Percentiles rank a stretch among this genome's conserved stretches.
phyloP scores from a whole-genome alignment of 805 yeast species.

The Barnettozyma botsteinii region DNA sequence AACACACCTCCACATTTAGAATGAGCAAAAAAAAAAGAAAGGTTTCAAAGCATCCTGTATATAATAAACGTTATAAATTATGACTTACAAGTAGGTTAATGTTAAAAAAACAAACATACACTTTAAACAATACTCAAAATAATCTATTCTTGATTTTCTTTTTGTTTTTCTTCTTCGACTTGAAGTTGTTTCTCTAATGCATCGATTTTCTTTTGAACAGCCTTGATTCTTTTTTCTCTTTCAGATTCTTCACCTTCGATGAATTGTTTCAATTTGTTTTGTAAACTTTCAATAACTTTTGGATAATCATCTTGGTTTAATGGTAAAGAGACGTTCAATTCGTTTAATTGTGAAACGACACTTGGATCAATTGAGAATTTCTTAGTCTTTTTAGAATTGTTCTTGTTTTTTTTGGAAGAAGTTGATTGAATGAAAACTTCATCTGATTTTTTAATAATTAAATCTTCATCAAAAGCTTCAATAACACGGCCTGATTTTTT shows the following conservation, averaged over 20 bases:
- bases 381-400: conserved; percentile 42
- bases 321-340: conserved; percentile 76
- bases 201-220: conserved; percentile 73
- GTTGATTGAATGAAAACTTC: conserved; percentile 46
- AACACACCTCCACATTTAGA: neutral
- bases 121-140: too few species aligned
- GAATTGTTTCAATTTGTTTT: conserved; percentile 65
- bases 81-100: too few species aligned
- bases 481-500: conserved; percentile 37
- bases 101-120: too few species aligned
- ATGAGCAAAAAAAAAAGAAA: neutral
- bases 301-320: conserved; percentile 65
- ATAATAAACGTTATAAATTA: too few species aligned
- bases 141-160: conserved; percentile 8
- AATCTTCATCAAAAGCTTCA: conserved; percentile 53
- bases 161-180: conserved; percentile 35
- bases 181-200: conserved; percentile 51
- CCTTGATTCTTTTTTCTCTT: conserved; percentile 68
- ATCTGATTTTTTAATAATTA: conserved; percentile 58
- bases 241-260: conserved; percentile 71
- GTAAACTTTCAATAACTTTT: conserved; percentile 57
- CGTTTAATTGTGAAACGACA: conserved; percentile 68
- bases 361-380: conserved; percentile 76
- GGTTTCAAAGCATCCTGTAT: too few species aligned
- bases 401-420: conserved; percentile 49